These are phyloP conservation scores for Calonectria henricotiae DNA, from an alignment of 2,329 filamentous ascomycete species.

Conservation along the genomic window DNA sequence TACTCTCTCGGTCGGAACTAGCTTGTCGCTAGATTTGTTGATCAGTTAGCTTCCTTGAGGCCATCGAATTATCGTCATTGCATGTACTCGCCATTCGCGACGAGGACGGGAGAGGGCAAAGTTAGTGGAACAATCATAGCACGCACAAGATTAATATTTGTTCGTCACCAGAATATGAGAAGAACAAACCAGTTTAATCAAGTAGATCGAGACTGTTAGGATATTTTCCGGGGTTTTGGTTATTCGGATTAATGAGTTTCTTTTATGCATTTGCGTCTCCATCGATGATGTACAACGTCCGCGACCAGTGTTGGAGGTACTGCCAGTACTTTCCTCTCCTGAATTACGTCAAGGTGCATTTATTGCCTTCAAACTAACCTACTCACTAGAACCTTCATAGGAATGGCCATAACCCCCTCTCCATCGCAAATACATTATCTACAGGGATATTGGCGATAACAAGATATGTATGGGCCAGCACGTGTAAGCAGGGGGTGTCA, in stretches of 20 bases:
- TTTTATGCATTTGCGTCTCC: too few species aligned
- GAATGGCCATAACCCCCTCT: background rate
- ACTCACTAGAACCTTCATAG: too few species aligned
- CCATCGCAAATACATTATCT: background rate
- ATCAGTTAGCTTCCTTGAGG: slow-evolving; percentile 4
- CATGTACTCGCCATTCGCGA: background rate
- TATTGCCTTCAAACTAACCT: too few species aligned
- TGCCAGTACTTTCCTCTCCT: too few species aligned
- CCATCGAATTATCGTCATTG: background rate
- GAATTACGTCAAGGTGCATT: too few species aligned
- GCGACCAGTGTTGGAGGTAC: too few species aligned
- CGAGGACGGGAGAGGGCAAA: background rate
- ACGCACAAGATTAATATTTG: background rate
- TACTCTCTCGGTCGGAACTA: slow-evolving; percentile 22
- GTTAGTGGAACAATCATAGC: background rate
- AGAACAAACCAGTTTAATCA: too few species aligned
- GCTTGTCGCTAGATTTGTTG: slow-evolving; percentile 8
- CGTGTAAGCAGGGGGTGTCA: slow-evolving; percentile 25
- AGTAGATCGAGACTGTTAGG: too few species aligned
- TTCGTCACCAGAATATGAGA: background rate
- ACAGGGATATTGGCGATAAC: slow-evolving; percentile 4
- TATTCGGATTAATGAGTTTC: too few species aligned
- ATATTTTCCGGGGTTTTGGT: too few species aligned
- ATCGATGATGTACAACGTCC: too few species aligned
- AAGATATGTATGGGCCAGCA: background rate